Conservation (phyloP, 2,329 filamentous ascomycete genomes). For the Triangularia setosa region DNA sequence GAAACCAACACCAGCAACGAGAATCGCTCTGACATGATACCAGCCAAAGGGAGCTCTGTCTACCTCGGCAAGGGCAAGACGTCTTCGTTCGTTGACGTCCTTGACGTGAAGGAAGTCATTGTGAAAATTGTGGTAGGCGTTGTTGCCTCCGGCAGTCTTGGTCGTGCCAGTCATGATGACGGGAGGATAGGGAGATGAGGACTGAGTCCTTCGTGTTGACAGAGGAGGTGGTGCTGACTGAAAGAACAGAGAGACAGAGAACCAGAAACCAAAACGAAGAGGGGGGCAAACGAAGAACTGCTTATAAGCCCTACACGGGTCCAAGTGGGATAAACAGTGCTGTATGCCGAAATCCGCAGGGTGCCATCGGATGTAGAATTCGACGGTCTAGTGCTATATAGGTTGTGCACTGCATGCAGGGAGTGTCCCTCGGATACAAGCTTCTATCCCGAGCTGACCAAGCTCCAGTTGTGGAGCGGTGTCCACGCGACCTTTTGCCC, state of each 20-base stretch:
- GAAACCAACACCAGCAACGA: constrained; percentile 81
- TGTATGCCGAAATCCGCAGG: not conserved
- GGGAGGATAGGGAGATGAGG: not conserved
- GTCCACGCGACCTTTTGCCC: not conserved
- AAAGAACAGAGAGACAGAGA: constrained; percentile 3
- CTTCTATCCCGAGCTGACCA: not conserved
- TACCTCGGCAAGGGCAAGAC: constrained; percentile 75
- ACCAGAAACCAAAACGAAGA: not conserved
- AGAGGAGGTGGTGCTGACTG: not conserved
- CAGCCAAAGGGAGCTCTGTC: constrained; percentile 79
- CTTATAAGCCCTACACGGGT: not conserved
- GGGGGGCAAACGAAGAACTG: not conserved
- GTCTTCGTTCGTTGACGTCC: constrained; percentile 73
- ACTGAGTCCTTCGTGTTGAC: not conserved
- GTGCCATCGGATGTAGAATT: not conserved
- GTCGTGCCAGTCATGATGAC: constrained; percentile 11
- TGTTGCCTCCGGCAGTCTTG: constrained; percentile 62
- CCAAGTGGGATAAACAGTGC: not conserved
- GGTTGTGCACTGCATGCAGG: not conserved
- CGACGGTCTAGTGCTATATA: not conserved
- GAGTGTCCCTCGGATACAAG: not conserved
- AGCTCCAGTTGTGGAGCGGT: not conserved
- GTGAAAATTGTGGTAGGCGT: constrained; percentile 72
- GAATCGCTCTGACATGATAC: constrained; percentile 74
- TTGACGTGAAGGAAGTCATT: constrained; percentile 46